Conservation (phyloP, 225 moss, liverwort and hornwort species). For the Pleurozium schreberi region DNA sequence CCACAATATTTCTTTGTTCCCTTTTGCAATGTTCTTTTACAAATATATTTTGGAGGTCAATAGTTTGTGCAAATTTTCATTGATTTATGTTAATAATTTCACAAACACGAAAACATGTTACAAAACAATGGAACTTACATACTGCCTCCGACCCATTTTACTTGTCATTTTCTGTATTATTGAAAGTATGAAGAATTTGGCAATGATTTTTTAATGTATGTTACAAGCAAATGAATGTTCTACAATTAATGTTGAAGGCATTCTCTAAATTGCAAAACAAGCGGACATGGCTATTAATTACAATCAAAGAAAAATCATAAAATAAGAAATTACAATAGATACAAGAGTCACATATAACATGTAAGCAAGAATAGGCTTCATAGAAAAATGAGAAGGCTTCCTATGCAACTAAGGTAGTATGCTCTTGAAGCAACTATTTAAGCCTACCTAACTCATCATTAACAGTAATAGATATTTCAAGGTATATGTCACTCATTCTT, state of each 20-base stretch:
- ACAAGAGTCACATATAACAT: neutral
- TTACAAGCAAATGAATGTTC: neutral
- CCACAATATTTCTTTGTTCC: neutral
- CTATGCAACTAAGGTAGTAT: neutral
- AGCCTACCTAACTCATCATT: no score
- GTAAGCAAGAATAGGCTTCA: neutral
- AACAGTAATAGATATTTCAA: no score
- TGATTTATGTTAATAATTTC: neutral
- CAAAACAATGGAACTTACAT: no score
- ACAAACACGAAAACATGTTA: accelerated
- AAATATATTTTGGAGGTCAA: neutral
- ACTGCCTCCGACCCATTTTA: accelerated
- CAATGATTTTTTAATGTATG: neutral
- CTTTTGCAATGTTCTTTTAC: neutral
- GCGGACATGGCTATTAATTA: accelerated
- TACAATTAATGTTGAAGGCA: neutral
- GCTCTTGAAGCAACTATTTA: no score
- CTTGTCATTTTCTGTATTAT: no score
- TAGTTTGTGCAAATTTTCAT: neutral
- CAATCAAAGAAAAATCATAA: neutral
- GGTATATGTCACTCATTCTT: no score
- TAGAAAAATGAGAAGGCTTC: neutral
- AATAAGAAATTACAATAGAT: neutral
- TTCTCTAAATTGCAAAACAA: neutral
- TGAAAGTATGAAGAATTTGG: neutral